Base-by-base conservation (phyloP, 2,329 filamentous ascomycete genomes). In the Lithohypha guttulata region DNA sequence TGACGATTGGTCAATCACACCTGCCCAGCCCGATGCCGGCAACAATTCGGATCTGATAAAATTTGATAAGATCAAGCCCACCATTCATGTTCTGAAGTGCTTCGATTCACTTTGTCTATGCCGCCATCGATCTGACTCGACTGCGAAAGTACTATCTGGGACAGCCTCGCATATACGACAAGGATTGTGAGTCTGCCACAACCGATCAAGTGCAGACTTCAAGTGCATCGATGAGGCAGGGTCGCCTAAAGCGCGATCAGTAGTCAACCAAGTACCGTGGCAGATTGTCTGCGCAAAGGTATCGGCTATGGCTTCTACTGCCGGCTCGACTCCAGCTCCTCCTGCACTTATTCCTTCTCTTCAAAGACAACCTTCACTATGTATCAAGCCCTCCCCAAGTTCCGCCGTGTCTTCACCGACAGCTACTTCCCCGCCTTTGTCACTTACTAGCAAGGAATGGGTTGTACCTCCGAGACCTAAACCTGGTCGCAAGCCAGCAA, bases 401-500 rank as follows among this genome's bases (percentile, higher is more conserved):
- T 34, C 44, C 10, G 39, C 46, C 19, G 48, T 56, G 31, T 51
- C 54, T 47, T 38, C 51, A 54, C 47, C 55, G 20, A 41, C 51
- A 20, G 55, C 60, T 20, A 60, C 56, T 9, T 57, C 63, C 13
- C 56, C 59, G 25, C 58, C 62, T 43, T 54, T 61, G 38, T 66
- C 70, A 37, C 75, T 87, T 58, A 89, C 83, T 23, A 82, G 75
- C 52, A 87, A 79, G 59, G 81, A 89, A 75, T 91, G 84, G 84
- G 72, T 89, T 17, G 78, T 91, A 30, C 84, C 84, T 17, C 84
- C 84, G 19, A 73, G 84, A 44, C 84, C 84, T 32, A 89, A 87
- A 68, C 89, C 91, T 15, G 89, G 89, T 34, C 78, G 89, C 51
- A 96, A 96, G 69, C 87, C 89, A 2, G 84, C 85, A 32, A 93